Evolutionary conservation across 441 rosid genomes (phyloP).

Genomic region (Euphorbia celastroides): DNA sequence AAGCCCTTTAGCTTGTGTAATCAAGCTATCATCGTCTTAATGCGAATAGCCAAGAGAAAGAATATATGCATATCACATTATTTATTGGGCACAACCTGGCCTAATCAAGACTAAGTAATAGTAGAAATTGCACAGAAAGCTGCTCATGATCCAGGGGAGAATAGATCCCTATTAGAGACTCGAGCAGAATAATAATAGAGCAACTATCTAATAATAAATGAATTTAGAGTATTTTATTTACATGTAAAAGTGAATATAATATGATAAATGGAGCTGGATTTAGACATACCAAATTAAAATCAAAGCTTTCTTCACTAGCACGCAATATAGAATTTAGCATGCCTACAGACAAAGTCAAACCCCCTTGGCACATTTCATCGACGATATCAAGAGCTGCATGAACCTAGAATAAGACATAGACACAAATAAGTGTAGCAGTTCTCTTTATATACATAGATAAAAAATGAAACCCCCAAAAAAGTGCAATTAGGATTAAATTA

Average conservation of each 20-base stretch:
- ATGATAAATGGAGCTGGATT: neutral
- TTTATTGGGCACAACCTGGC: neutral
- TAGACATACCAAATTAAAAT: constrained; percentile 56
- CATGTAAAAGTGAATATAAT: neutral
- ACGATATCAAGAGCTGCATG: constrained; percentile 62
- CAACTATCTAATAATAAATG: neutral
- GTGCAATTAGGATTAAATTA: neutral
- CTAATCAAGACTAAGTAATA: neutral
- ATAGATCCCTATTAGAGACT: neutral
- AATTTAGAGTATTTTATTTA: neutral
- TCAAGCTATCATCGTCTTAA: neutral
- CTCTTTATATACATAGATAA: constrained; percentile 4
- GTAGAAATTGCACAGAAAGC: neutral
- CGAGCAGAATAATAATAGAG: neutral
- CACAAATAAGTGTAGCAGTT: constrained; percentile 10
- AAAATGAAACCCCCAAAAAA: neutral
- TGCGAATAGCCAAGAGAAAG: neutral
- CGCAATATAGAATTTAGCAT: constrained; percentile 44
- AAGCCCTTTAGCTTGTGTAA: constrained; percentile 4
- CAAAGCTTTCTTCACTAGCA: constrained; percentile 48
- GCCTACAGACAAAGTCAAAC: constrained; percentile 39
- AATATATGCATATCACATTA: neutral
- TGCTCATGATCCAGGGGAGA: neutral
- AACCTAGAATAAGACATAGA: constrained; percentile 44
- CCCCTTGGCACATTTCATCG: constrained; percentile 53